These are phyloP conservation scores for Mucuna pruriens DNA, from an alignment of 306 rosid species.

Conservation along the genomic window DNA sequence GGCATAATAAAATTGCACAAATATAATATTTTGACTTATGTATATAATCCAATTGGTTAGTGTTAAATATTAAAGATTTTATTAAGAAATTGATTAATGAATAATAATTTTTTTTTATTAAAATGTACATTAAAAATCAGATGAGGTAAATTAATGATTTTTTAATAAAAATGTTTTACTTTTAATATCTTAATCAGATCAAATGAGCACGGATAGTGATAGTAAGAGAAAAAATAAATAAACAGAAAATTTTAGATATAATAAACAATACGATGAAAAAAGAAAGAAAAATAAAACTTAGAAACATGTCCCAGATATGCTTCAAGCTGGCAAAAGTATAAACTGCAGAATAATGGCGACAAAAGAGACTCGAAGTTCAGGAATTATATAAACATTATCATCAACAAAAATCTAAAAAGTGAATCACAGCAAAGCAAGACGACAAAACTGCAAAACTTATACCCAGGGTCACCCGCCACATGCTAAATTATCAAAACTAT, in stretches of 20 bases:
- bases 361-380: slow-evolving; percentile 44
- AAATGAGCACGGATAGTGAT: too few species aligned
- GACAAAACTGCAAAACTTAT: slow-evolving; percentile 34
- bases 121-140: not conserved
- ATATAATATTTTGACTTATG: not conserved
- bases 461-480: not conserved
- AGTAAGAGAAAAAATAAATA: too few species aligned
- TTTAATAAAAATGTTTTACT: too few species aligned
- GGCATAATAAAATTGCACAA: not conserved
- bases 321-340: slow-evolving; percentile 34
- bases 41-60: not conserved
- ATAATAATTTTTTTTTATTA: too few species aligned
- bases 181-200: too few species aligned
- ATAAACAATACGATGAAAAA: too few species aligned
- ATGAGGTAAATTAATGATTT: too few species aligned
- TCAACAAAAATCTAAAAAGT: slow-evolving; percentile 23
- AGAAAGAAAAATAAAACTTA: not conserved
- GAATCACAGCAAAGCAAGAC: slow-evolving; percentile 34
- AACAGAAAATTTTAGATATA: too few species aligned
- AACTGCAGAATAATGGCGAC: slow-evolving; percentile 34
- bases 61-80: not conserved
- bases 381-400: slow-evolving; percentile 23
- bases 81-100: not conserved
- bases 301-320: slow-evolving; percentile 38
- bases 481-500: slow-evolving; percentile 9